Base-by-base conservation (phyloP, 805 yeast species). In the Cyberlindnera xishuangbannaensis region DNA sequence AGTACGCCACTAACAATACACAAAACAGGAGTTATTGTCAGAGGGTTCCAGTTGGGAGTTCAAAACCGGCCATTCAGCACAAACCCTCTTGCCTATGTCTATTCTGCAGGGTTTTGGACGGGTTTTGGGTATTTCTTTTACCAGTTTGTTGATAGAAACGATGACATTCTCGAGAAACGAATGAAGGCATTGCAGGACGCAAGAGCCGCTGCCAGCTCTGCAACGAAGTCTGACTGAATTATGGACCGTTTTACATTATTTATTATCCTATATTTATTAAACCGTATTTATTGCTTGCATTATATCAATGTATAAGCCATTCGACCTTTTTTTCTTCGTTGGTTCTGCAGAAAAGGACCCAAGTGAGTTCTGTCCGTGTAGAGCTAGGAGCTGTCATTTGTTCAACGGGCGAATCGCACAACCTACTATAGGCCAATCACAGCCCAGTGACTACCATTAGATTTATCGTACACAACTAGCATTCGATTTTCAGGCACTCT, bases 11-110 rank as follows among this genome's bases (percentile, higher is more conserved):
- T 19, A 19, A 18, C 15, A 26, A 26, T 16, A 7, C 8, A 12
- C 4, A 7, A 4, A 23, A 16, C 10, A 61, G 69, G 71, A 29
- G 58, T 60, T 20, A 49, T 57, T 23, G 67, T 61, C 10, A 65
- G 73, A 55, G 67, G 64, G 4, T 61, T 61, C 43, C 73, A 67
- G 47, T 39, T 62, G 37, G 72, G 71, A 22, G 51, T 68, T 19
- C 55, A 64, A 44, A 61, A 64, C 41, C 61, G 59, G 36, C 67
- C 71, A 18, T 46, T 60, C 37, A 36, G 53, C 5, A 51, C 51
- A 37, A 53, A 58, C 33, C 69, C 66, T 29, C 33, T 56, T 38
- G 72, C 69, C 13, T 67, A 62, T 38, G 56, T 59, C 5, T 59
- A 56, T 36, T 65, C 71, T 13, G 71, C 65, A n/a, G 67, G 59